These are phyloP conservation scores for Taphrina populina DNA, from an alignment of 1,139 yeast species.

Conservation along the genomic window DNA sequence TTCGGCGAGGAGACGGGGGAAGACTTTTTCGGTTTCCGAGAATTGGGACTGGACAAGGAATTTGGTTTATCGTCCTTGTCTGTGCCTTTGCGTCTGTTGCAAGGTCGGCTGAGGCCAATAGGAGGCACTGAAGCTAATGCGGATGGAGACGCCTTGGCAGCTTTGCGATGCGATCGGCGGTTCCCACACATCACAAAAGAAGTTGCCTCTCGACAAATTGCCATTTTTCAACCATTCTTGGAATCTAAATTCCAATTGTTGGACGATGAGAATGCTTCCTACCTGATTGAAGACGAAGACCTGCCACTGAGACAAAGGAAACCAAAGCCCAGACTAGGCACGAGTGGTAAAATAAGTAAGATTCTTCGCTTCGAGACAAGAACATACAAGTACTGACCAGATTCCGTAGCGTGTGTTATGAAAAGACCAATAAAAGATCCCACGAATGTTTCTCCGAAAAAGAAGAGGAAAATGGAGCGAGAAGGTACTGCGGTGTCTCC, in stretches of 20 bases:
- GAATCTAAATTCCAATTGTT: conserved; percentile 41
- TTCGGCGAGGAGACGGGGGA: conserved; percentile 85
- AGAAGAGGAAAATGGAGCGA: conserved; percentile 24
- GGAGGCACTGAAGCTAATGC: conserved; percentile 39
- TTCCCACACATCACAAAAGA: conserved; percentile 52
- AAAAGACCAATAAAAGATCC: conserved; percentile 30
- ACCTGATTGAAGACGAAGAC: conserved; percentile 69
- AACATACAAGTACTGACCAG: not conserved
- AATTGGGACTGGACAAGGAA: conserved; percentile 89
- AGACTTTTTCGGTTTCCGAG: conserved; percentile 95
- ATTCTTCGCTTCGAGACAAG: not conserved
- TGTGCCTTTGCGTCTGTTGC: conserved; percentile 84
- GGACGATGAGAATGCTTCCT: conserved; percentile 50
- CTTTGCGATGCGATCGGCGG: conserved; percentile 43
- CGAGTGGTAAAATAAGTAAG: conserved; percentile 73
- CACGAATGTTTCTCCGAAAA: conserved; percentile 24
- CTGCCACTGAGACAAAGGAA: conserved; percentile 72
- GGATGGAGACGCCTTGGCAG: conserved; percentile 38
- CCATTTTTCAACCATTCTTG: conserved; percentile 61
- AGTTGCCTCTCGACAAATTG: conserved; percentile 54
- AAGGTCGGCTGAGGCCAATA: conserved; percentile 59
- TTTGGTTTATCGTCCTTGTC: conserved; percentile 81
- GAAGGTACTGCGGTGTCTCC: conserved; percentile 14
- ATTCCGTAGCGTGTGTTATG: conserved; percentile 19
- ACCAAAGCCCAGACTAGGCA: conserved; percentile 83